Base-by-base conservation (phyloP, 2,329 filamentous ascomycete species). In the Elsinoe perseae region DNA sequence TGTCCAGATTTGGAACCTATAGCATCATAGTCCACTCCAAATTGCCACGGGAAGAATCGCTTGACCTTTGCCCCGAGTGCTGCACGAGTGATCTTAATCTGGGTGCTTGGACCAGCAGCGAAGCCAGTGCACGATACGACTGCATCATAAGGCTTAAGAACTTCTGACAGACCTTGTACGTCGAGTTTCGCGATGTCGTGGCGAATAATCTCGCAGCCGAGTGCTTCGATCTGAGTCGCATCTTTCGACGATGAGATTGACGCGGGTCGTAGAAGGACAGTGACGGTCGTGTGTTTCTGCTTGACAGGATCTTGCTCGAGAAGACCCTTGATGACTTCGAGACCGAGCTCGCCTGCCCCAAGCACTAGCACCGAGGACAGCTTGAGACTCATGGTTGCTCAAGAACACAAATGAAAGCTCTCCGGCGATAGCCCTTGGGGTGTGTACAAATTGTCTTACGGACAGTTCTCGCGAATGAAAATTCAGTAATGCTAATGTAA, bases 21-120 rank as follows among this genome's bases (percentile, higher is more conserved):
- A 25, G 72, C 65, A 57, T 88, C 84, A 68, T 88, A 89, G 64
- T 89, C 82, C 21, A 87, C 80, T 0, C 85, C 85, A 65, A 84
- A 88, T 66, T 89, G 85, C 85, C 85, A 89, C 0, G 85, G 85
- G 16, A 88, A 76, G 64, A 78, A 88, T 0, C 79, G 71, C 12
- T 68, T 61, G 0, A 78, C 75, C 0, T 71, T 68, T 0, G 79
- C 81, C 9, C 68, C 66, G 0, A 87, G 68, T 0, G 77, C 79
- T 0, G 84, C 83, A 9, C 72, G 64, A 0, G 79, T 69, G 16
- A 87, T 70, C 62, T 84, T 85, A 1, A 74, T 60, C 64, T 87
- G 79, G 0, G 77, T 81, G 1, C 79, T 80, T 0, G 75, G 56
- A 0, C 79, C 76, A 0, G 80, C 70, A 0, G 75, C 74, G 68